These are phyloP conservation scores for Starmerella sp. DNA, from an alignment of 805 yeast genomes.

Conservation along the genomic window DNA sequence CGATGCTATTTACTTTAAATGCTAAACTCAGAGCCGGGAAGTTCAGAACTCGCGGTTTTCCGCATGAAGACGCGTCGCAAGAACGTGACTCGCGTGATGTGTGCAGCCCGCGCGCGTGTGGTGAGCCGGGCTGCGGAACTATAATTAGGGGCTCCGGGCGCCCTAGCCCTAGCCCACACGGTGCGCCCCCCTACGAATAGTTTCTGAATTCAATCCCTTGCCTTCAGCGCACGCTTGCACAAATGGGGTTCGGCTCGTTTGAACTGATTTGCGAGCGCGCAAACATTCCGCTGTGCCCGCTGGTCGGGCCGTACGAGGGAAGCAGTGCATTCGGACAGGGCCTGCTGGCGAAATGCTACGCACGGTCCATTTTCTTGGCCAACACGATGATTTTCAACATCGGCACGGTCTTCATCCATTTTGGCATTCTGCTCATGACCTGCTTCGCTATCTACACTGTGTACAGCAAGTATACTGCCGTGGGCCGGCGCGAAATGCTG, in stretches of 20 bases:
- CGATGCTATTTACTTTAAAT: too few species aligned
- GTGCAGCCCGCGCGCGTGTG: neutral
- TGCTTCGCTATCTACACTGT: conserved; percentile 66
- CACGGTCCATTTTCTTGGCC: conserved; percentile 76
- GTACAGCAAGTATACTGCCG: conserved; percentile 81
- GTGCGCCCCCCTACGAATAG: neutral
- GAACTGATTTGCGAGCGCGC: conserved; percentile 50
- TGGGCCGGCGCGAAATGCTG: conserved; percentile 80
- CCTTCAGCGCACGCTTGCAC: neutral
- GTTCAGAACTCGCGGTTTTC: too few species aligned
- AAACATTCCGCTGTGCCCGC: conserved; percentile 70
- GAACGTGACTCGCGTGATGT: neutral
- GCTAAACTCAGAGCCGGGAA: too few species aligned
- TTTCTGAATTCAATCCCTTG: neutral
- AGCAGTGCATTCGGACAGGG: conserved; percentile 36
- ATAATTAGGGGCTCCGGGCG: neutral
- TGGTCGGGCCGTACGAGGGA: conserved; percentile 42
- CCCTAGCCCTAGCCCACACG: neutral
- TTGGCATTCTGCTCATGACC: conserved; percentile 55
- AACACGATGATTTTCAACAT: conserved; percentile 83
- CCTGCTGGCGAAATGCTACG: conserved; percentile 65
- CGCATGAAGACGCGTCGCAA: neutral
- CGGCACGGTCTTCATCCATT: conserved; percentile 77
- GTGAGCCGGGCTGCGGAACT: neutral
- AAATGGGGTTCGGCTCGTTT: conserved; percentile 61